Base-by-base conservation (phyloP, 257 asterid genomes). In the Solanum bulbocastanum region DNA sequence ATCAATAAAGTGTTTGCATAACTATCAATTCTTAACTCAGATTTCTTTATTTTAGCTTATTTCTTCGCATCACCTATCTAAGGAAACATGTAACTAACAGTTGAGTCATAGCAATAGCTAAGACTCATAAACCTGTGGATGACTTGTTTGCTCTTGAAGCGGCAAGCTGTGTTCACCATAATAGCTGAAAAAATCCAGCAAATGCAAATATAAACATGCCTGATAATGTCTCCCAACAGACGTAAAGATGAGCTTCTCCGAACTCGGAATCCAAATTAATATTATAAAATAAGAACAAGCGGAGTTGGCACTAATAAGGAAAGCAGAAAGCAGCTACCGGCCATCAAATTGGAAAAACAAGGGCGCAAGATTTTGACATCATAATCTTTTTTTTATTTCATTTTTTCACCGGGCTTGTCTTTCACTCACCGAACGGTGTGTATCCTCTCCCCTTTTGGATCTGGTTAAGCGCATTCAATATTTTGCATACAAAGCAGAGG, bases 1-100 rank as follows among this genome's bases (percentile, higher is more conserved):
- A 66, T 84, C 88, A 78, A 56, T 91, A 90, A 71, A 56, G 27
- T 65, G 83, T 79, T 36, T 68, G 46, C 83, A 30, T 66, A 68
- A 83, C 66, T 27, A 82, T 87, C 88, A 76, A 42, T 58, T 73
- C 8, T 9, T 66, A 84, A 18, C 62, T 27, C 66, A 35, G 13
- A 75, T 40, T 39, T 16, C 52, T 75, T 39, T 81, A 46, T 30
- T 44, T 44, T 44, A 27, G 40, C 66, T 44, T 79, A 4, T 44
- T 27, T 81, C 62, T 78, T 42, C 7, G 36, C 60, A 40, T 42
- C 27, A 49, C 30, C 68, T 46, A 81, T 49, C 11, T 30, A 46
- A 27, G 44, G 69, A 18, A 79, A 27, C 65, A 81, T 20, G 37
- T 10, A 79, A 79, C 65, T 49, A 49, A 20, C 65, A 56, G 40